A percentile compares a stretch with the other conserved stretches of the same genome.
Evolutionary conservation across 2,329 filamentous ascomycete species (phyloP).

Genomic region (Coleophoma cylindrospora): DNA sequence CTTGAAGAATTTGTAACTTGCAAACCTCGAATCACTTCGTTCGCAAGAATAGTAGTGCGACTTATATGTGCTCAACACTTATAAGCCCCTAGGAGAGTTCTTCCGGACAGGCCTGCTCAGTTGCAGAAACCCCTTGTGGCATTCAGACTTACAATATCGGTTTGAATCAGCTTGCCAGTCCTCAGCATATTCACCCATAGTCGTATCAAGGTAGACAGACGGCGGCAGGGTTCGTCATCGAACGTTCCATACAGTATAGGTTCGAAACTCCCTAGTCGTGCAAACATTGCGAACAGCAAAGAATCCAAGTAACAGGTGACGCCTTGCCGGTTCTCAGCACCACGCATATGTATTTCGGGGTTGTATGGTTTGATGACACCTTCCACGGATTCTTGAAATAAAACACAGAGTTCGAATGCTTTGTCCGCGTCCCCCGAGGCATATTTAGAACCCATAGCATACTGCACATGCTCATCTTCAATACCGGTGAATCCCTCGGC

Average conservation of each 20-base stretch:
- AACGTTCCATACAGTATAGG: slow-evolving; percentile 82
- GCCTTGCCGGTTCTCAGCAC: slow-evolving; percentile 77
- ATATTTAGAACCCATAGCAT: slow-evolving; percentile 57
- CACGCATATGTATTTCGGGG: slow-evolving; percentile 66
- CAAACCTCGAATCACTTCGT: too few species aligned
- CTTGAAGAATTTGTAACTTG: too few species aligned
- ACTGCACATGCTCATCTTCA: slow-evolving; percentile 56
- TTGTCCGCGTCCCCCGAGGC: slow-evolving; percentile 66
- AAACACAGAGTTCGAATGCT: slow-evolving; percentile 69
- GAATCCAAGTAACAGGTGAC: slow-evolving; percentile 96
- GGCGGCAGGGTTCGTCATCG: slow-evolving; percentile 64
- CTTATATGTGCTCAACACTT: too few species aligned
- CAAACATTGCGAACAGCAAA: slow-evolving; percentile 93
- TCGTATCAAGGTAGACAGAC: slow-evolving; percentile 71
- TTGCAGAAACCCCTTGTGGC: too few species aligned
- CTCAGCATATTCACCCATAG: slow-evolving; percentile 93
- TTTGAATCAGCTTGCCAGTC: slow-evolving; percentile 77
- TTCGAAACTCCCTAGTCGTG: slow-evolving; percentile 83
- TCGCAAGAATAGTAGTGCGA: too few species aligned
- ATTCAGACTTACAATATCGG: slow-evolving; percentile 63
- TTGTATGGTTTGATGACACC: slow-evolving; percentile 75
- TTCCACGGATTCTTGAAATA: slow-evolving; percentile 77
- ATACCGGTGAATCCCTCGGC: slow-evolving; percentile 48
- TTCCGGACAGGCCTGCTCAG: too few species aligned
- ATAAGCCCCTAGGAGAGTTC: too few species aligned